phyloP scores from a whole-genome alignment of 164 flowering plant species.

The Annona squamosa region DNA sequence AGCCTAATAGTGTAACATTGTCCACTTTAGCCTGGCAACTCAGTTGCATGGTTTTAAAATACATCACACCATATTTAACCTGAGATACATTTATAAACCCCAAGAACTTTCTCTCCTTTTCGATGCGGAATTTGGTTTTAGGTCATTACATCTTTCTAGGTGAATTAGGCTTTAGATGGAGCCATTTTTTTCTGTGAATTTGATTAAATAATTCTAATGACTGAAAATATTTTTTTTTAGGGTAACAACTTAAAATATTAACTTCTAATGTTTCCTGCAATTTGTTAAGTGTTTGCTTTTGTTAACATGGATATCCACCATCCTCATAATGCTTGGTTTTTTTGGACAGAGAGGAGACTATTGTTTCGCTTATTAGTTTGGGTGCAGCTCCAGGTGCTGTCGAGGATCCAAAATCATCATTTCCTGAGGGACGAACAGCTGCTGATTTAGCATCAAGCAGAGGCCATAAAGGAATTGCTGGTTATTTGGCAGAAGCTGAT shows the following conservation, averaged over 20 bases:
- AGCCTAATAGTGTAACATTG: no score
- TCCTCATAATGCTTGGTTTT: background rate
- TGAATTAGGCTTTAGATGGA: background rate
- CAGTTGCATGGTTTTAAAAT: no score
- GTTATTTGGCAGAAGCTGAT: constrained; percentile 66
- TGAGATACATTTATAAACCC: no score
- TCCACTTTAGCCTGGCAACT: no score
- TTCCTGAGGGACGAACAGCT: constrained; percentile 64
- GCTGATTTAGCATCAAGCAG: constrained; percentile 73
- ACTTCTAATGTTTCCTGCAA: background rate
- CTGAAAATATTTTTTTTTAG: no score
- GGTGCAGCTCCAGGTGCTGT: constrained; percentile 63
- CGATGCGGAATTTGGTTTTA: no score
- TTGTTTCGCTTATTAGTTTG: constrained; percentile 39
- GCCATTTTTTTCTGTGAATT: no score
- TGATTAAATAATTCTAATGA: no score
- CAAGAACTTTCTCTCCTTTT: no score
- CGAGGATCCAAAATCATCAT: constrained; percentile 57
- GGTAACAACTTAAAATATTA: background rate
- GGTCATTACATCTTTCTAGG: no score
- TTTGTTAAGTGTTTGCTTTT: background rate
- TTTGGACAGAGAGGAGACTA: constrained; percentile 52
- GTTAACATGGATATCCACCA: background rate
- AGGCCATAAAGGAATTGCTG: constrained; percentile 81
- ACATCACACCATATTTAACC: no score